A percentile compares a stretch with the other conserved stretches of the same genome.
Evolutionary conservation across 768 basidiomycete genomes (phyloP).

Genomic region (Suillus plorans): DNA sequence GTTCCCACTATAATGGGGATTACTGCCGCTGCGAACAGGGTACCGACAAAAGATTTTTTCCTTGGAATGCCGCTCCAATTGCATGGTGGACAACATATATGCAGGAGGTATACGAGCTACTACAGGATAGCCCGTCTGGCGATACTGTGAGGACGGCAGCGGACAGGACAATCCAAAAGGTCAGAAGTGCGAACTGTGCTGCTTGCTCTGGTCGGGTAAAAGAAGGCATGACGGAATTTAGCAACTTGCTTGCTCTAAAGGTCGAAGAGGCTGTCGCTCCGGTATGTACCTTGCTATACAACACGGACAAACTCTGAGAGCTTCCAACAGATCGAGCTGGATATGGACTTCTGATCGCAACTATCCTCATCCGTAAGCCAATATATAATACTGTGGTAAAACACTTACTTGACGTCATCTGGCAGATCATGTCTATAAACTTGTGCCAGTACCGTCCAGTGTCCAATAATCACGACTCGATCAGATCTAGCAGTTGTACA

Average conservation of each 20-base stretch:
- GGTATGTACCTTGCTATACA: constrained; percentile 9
- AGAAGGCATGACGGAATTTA: constrained; percentile 18
- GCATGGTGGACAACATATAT: constrained; percentile 27
- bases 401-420: not conserved
- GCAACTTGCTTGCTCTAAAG: constrained; percentile 12
- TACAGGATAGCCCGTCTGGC: constrained; percentile 21
- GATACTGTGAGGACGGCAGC: constrained; percentile 8
- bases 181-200: not conserved
- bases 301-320: not conserved
- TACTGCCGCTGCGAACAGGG: not conserved
- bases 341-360: constrained; percentile 10
- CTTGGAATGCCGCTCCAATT: not conserved
- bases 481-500: not conserved
- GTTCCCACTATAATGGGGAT: fast-evolving
- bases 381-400: not conserved
- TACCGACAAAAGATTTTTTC: not conserved
- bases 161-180: constrained; percentile 6
- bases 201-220: constrained; percentile 9
- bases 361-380: not conserved
- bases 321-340: constrained; percentile 11
- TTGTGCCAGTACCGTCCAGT: not conserved
- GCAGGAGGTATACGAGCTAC: constrained; percentile 11
- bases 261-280: constrained; percentile 15
- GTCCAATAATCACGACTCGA: not conserved
- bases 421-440: not conserved